Percentiles rank a stretch among this genome's conserved stretches.
Evolutionary conservation across 768 basidiomycete species (phyloP).

Genomic region (Coprinopsis strossmayeri): DNA sequence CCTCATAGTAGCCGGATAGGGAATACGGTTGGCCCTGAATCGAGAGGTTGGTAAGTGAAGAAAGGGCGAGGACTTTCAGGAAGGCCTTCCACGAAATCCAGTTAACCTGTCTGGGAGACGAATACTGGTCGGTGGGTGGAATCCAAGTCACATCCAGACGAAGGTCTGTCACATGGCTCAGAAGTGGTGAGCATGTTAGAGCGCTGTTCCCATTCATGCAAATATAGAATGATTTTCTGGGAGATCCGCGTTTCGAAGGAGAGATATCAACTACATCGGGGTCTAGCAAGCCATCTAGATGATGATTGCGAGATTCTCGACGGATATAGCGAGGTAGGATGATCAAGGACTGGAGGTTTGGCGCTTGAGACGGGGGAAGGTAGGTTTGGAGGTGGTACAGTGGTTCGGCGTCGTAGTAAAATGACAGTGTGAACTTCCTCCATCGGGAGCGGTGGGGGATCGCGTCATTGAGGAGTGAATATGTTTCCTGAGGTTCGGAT

Average conservation of each 20-base stretch:
- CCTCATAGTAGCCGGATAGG: neutral
- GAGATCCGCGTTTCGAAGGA: neutral
- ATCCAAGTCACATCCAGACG: slow-evolving; percentile 3
- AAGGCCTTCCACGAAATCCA: slow-evolving; percentile 5
- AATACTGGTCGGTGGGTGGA: neutral
- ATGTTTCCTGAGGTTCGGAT: neutral
- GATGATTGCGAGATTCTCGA: neutral
- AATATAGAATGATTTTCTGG: neutral
- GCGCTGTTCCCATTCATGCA: slow-evolving; percentile 4
- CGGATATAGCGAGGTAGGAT: neutral
- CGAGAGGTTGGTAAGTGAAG: slow-evolving; percentile 6
- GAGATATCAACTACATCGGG: neutral
- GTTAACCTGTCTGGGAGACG: neutral
- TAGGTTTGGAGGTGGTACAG: neutral
- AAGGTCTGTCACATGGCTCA: slow-evolving; percentile 1
- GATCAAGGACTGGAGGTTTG: neutral
- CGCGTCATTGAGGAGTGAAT: neutral
- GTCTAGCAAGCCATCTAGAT: neutral
- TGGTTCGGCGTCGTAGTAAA: neutral
- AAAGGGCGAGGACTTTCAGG: neutral
- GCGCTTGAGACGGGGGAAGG: neutral
- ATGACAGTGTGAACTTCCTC: neutral
- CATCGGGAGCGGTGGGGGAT: neutral
- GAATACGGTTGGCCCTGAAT: slow-evolving; percentile 5
- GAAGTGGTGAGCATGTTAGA: neutral